phyloP scores from a whole-genome alignment of 345 rosid species.

The Salix dunnii region DNA sequence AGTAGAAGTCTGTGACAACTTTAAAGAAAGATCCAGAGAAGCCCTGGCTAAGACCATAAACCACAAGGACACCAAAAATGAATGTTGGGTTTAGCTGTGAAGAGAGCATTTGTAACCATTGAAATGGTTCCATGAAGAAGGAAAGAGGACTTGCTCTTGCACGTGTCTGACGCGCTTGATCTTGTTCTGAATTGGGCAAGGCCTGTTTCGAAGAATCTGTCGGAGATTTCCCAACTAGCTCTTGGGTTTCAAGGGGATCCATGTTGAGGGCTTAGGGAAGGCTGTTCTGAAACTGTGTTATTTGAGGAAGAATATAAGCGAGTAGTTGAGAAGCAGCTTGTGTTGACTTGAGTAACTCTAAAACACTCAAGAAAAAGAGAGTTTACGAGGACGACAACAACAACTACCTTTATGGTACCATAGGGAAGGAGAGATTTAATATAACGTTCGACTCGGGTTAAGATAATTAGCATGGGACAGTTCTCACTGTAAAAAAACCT shows the following conservation, averaged over 20 bases:
- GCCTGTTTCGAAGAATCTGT: not conserved
- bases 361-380: too few species aligned
- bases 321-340: not conserved
- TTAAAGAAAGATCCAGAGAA: constrained; percentile 70
- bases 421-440: too few species aligned
- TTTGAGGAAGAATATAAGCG: not conserved
- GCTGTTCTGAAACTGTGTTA: not conserved
- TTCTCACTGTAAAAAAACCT: too few species aligned
- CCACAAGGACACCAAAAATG: constrained; percentile 58
- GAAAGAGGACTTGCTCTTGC: constrained; percentile 19
- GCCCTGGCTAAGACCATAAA: constrained; percentile 76
- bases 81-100: constrained; percentile 55
- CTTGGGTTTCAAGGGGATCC: constrained; percentile 28
- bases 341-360: not conserved
- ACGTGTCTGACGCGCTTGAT: not conserved
- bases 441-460: too few species aligned
- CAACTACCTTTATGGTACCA: too few species aligned
- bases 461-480: too few species aligned
- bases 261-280: constrained; percentile 5
- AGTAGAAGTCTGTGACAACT: constrained; percentile 74
- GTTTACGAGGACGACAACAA: too few species aligned
- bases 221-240: constrained; percentile 12
- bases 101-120: constrained; percentile 70
- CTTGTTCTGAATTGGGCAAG: not conserved
- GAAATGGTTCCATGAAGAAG: constrained; percentile 52